Percentiles rank a stretch among this genome's conserved stretches.
These are phyloP conservation scores for Trifolium subterraneum DNA, from an alignment of 306 rosid species.

Conservation along the genomic window DNA sequence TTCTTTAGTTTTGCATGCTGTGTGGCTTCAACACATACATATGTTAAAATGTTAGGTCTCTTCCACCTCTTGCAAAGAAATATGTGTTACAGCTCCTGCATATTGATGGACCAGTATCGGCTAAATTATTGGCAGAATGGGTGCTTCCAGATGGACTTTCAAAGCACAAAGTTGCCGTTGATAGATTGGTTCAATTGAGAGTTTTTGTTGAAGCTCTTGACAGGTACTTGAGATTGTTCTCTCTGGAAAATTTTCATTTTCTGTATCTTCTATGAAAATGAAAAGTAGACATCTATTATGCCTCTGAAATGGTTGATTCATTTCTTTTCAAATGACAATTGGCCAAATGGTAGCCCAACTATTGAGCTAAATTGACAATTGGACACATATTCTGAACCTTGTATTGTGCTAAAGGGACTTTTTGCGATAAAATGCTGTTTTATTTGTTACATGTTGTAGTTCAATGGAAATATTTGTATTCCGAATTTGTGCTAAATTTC, in stretches of 20 bases:
- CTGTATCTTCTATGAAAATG: constrained; percentile 5
- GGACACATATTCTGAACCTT: constrained; percentile 18
- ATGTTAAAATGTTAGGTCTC: constrained; percentile 64
- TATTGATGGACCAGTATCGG: constrained; percentile 64
- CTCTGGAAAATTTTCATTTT: neutral
- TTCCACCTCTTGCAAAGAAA: constrained; percentile 90
- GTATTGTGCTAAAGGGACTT: constrained; percentile 25
- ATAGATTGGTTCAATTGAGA: constrained; percentile 86
- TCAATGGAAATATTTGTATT: neutral
- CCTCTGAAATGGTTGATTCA: constrained; percentile 23
- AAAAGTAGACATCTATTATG: constrained; percentile 2
- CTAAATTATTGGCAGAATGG: constrained; percentile 90
- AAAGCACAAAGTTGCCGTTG: constrained; percentile 84
- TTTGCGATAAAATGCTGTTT: constrained; percentile 8
- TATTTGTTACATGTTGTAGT: constrained; percentile 13
- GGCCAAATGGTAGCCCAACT: constrained; percentile 16
- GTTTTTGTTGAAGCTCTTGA: constrained; percentile 73
- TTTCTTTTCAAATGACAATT: constrained; percentile 17
- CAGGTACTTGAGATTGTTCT: constrained; percentile 49
- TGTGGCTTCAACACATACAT: constrained; percentile 27
- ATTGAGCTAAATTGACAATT: too few relatives aligned
- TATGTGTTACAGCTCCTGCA: constrained; percentile 78
- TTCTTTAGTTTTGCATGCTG: neutral
- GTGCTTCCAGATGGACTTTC: constrained; percentile 86
- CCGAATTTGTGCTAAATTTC: constrained; percentile 9